Percentiles rank a stretch among this genome's conserved stretches.
Conservation (phyloP, 2,329 filamentous ascomycete genomes). For the Colletotrichum navitas region DNA sequence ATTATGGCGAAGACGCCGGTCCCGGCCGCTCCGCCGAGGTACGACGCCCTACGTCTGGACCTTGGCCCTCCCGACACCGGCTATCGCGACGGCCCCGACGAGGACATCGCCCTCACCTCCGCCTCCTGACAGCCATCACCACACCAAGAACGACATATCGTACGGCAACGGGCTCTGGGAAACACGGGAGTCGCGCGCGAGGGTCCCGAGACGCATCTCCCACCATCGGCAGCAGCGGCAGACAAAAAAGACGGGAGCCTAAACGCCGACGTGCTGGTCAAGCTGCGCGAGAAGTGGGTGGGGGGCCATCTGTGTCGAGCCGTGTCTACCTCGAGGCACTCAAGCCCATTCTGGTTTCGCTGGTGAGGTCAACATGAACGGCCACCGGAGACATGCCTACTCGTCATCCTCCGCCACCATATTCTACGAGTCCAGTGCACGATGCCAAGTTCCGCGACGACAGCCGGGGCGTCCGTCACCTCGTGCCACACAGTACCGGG, state of each 20-base stretch:
- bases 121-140: constrained; percentile 74
- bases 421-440: constrained; percentile 58
- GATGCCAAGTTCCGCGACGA: too few species aligned
- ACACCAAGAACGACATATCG: constrained; percentile 67
- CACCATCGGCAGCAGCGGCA: neutral
- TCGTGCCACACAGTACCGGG: too few species aligned
- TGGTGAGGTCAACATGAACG: constrained; percentile 65
- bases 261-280: too few species aligned
- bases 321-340: constrained; percentile 72
- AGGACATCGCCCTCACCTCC: constrained; percentile 63
- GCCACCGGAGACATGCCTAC: constrained; percentile 62
- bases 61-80: too few species aligned
- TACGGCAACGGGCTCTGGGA: constrained; percentile 72
- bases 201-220: constrained; percentile 19
- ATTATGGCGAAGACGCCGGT: neutral
- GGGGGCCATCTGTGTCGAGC: constrained; percentile 73
- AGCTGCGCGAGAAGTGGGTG: constrained; percentile 74
- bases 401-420: constrained; percentile 58
- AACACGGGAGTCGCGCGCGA: constrained; percentile 53
- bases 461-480: too few species aligned
- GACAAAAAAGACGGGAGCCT: too few species aligned
- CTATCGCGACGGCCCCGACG: neutral
- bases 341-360: constrained; percentile 45
- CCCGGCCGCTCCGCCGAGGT: neutral
- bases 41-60: neutral